A percentile compares a stretch with the other conserved stretches of the same genome.
Evolutionary conservation across 2,329 filamentous ascomycete species (phyloP).

Genomic region (Calonectria fujianensis): DNA sequence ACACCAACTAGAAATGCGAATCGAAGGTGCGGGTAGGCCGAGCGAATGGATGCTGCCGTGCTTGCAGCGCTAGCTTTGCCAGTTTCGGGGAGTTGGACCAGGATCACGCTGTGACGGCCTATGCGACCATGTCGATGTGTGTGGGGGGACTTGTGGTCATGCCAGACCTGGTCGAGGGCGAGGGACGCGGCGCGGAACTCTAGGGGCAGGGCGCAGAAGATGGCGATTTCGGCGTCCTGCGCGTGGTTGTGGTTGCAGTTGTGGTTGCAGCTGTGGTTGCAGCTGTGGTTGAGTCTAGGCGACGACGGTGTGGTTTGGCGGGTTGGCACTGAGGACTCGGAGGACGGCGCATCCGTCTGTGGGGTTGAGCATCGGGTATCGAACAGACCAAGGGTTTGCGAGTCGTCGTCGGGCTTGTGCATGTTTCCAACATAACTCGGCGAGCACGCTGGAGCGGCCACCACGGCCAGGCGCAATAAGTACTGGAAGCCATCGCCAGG

Average conservation of each 20-base stretch:
- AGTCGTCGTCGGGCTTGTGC: not conserved
- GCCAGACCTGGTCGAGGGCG: slow-evolving; percentile 12
- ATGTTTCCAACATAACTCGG: not conserved
- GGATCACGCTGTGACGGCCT: not conserved
- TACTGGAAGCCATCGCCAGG: slow-evolving; percentile 15
- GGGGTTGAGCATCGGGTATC: slow-evolving; percentile 11
- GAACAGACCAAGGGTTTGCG: not conserved
- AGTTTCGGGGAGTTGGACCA: not conserved
- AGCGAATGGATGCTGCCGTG: not conserved
- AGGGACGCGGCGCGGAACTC: slow-evolving; percentile 1
- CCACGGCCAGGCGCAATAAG: slow-evolving; percentile 9
- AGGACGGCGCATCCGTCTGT: slow-evolving; percentile 1
- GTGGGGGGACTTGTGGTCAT: not conserved
- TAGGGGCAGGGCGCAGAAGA: not conserved
- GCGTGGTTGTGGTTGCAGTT: not conserved
- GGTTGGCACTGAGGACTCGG: not conserved
- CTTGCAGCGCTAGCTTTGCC: slow-evolving; percentile 17
- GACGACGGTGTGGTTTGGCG: not conserved
- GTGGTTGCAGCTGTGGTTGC: too few species aligned
- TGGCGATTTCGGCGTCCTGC: slow-evolving; percentile 3
- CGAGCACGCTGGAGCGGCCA: not conserved
- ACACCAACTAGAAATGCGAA: not conserved
- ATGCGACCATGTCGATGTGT: not conserved
- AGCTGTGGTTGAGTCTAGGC: too few species aligned
- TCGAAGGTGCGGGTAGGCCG: not conserved